Percentiles rank a stretch among this genome's conserved stretches.
Conservation (phyloP, 345 rosid species). For the Combretum micranthum region DNA sequence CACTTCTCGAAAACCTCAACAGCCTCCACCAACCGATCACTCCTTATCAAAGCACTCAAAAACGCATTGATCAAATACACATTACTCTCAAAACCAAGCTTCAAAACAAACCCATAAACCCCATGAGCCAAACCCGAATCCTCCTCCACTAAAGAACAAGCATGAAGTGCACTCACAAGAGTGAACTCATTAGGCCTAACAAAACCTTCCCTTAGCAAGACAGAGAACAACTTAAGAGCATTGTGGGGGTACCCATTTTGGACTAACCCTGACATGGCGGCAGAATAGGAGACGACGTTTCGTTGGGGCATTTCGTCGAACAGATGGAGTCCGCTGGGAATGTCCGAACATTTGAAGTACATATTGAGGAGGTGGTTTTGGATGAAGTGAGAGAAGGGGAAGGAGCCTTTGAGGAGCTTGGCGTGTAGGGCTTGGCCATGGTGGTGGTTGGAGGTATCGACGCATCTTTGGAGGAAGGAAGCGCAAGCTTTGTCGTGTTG, state of each 20-base stretch:
- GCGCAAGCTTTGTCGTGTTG: conserved; percentile 10
- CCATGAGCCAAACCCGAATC: conserved; percentile 16
- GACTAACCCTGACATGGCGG: conserved; percentile 34
- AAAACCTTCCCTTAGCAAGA: conserved; percentile 26
- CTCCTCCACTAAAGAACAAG: conserved; percentile 30
- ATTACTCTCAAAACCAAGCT: conserved; percentile 33
- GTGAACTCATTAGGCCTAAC: conserved; percentile 40
- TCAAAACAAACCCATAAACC: conserved; percentile 24
- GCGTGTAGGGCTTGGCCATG: conserved; percentile 36
- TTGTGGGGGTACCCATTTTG: conserved; percentile 21
- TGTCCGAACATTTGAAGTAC: conserved; percentile 28
- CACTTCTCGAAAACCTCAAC: conserved; percentile 25
- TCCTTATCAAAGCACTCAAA: conserved; percentile 39
- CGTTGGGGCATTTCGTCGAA: conserved; percentile 46
- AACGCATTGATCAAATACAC: conserved; percentile 40
- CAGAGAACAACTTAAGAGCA: conserved; percentile 27
- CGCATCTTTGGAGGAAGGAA: conserved; percentile 22
- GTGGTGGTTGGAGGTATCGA: conserved; percentile 16
- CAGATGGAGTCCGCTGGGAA: conserved; percentile 18
- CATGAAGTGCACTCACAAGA: conserved; percentile 37
- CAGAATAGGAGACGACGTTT: conserved; percentile 46
- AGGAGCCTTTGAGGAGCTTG: conserved; percentile 19
- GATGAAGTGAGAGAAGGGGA: conserved; percentile 25
- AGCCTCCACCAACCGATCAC: conserved; percentile 32
- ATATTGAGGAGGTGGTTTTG: conserved; percentile 35